Conservation (phyloP, 352 stramenopile genomes). For the Sclerospora graminicola region DNA sequence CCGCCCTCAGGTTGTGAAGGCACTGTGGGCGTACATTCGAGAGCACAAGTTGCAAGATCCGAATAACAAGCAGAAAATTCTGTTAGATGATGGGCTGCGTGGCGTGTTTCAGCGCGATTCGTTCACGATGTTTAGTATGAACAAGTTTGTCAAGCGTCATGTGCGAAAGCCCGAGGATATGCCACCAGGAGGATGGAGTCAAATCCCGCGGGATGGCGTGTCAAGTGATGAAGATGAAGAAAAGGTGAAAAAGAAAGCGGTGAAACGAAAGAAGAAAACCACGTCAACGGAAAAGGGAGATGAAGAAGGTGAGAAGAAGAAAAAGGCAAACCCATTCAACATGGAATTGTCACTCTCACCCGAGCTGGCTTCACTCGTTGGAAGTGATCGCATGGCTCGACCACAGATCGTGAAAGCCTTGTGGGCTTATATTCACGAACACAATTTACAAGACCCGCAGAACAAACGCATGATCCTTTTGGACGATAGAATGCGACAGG, state of each 20-base stretch:
- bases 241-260: slow-evolving; percentile 59
- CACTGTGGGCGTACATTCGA: slow-evolving; percentile 95
- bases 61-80: slow-evolving; percentile 88
- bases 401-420: slow-evolving; percentile 91
- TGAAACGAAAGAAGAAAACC: slow-evolving; percentile 53
- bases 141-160: slow-evolving; percentile 84
- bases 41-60: slow-evolving; percentile 93
- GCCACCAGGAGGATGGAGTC: slow-evolving; percentile 49
- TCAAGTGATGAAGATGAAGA: slow-evolving; percentile 72
- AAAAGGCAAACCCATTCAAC: slow-evolving; percentile 67
- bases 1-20: slow-evolving; percentile 90
- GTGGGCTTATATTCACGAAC: slow-evolving; percentile 94
- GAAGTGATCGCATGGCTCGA: slow-evolving; percentile 73
- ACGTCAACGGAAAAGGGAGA: slow-evolving; percentile 25
- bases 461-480: slow-evolving; percentile 91
- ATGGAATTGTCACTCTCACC: slow-evolving; percentile 65
- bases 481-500: slow-evolving; percentile 76
- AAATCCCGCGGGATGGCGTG: slow-evolving; percentile 66
- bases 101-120: slow-evolving; percentile 71
- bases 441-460: slow-evolving; percentile 91
- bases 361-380: slow-evolving; percentile 65
- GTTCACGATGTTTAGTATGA: slow-evolving; percentile 86
- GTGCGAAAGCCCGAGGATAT: slow-evolving; percentile 65
- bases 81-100: slow-evolving; percentile 82
- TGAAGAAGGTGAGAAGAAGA: slow-evolving; percentile 47